Evolutionary conservation across 2,329 filamentous ascomycete species (phyloP).

Genomic region (Arthroderma uncinatum): DNA sequence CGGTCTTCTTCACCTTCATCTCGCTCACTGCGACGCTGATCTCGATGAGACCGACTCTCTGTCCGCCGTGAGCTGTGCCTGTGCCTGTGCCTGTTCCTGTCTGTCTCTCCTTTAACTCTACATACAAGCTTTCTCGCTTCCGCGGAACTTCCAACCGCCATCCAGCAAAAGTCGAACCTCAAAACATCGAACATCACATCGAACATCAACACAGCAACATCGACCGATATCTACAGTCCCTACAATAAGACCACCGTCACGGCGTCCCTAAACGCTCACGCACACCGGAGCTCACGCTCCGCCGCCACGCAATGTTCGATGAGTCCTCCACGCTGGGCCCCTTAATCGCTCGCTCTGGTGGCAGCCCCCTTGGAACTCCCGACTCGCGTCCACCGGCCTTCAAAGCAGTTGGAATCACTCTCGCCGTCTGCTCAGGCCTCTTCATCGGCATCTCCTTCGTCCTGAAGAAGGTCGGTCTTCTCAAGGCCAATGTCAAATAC

Average conservation of each 20-base stretch:
- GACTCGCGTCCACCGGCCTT: conserved; percentile 47
- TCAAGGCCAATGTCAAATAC: conserved; percentile 92
- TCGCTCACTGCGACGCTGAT: background rate
- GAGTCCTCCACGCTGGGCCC: background rate
- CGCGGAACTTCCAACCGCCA: background rate
- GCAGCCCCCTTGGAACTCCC: conserved; percentile 18
- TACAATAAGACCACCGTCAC: too few species aligned
- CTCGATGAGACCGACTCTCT: background rate
- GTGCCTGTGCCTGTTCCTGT: too few species aligned
- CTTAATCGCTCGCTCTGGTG: conserved; percentile 14
- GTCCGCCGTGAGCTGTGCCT: background rate
- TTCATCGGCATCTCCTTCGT: conserved; percentile 96
- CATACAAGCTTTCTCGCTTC: too few species aligned
- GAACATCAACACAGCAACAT: background rate
- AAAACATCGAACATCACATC: background rate
- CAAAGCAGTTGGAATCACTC: conserved; percentile 74
- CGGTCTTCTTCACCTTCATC: background rate
- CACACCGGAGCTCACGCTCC: background rate
- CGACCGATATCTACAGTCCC: background rate
- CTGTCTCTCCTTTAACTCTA: background rate
- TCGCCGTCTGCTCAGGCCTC: conserved; percentile 75
- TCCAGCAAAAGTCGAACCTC: background rate
- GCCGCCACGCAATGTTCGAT: background rate
- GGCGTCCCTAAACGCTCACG: background rate
- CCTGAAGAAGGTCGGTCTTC: conserved; percentile 81